Conservation (phyloP, 805 yeast genomes). For the Ogataea degrootiae region DNA sequence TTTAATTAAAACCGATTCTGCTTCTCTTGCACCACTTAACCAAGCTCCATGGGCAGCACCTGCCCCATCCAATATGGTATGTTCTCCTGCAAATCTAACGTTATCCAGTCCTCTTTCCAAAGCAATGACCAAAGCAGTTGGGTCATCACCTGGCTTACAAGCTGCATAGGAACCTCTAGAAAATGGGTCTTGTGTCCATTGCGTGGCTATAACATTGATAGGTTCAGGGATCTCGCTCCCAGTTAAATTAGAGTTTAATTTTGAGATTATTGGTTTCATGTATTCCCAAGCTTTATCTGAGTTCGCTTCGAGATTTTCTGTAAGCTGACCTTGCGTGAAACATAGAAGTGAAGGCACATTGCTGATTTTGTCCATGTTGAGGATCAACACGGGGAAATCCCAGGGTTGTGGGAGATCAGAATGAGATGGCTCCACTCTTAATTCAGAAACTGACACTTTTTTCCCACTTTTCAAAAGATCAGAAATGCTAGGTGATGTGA, state of each 20-base stretch:
- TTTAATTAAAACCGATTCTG: constrained; percentile 17
- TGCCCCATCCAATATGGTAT: constrained; percentile 77
- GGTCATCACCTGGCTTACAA: constrained; percentile 63
- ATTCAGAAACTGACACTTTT: neutral
- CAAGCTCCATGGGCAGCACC: constrained; percentile 94
- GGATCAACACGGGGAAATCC: constrained; percentile 56
- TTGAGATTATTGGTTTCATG: constrained; percentile 47
- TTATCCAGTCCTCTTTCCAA: constrained; percentile 53
- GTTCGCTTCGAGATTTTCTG: constrained; percentile 50
- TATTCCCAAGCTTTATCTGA: constrained; percentile 53
- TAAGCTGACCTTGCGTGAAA: constrained; percentile 68
- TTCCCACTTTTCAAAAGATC: neutral
- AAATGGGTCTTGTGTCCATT: constrained; percentile 80
- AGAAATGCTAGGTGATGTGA: neutral
- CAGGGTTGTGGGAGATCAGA: constrained; percentile 38
- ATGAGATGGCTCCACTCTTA: no score
- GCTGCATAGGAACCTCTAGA: constrained; percentile 82
- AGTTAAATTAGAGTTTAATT: constrained; percentile 3
- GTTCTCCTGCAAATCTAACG: constrained; percentile 88
- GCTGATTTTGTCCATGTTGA: constrained; percentile 51
- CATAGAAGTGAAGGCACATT: constrained; percentile 53
- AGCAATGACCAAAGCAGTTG: constrained; percentile 57
- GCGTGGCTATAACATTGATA: constrained; percentile 43
- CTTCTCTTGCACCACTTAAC: constrained; percentile 49
- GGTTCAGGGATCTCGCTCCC: constrained; percentile 27